Evolutionary conservation across 768 basidiomycete species (phyloP), one percentile per base, ranked within the genome.

Genomic region (Leucocoprinus sp.): DNA sequence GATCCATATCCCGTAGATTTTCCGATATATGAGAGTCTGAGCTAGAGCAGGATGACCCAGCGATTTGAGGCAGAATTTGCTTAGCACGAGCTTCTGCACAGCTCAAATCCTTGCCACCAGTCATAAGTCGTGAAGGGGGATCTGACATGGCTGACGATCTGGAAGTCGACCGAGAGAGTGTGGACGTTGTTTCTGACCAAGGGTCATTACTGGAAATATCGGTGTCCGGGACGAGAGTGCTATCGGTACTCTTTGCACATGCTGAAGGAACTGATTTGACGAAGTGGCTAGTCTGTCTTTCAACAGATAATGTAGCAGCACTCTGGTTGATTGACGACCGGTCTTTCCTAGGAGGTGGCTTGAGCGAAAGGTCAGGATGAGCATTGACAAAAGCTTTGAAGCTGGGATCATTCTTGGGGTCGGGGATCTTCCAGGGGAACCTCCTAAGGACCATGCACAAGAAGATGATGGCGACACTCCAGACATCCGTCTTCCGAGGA

Each of bases 361-460:
- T 73, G 42, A 63, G 59, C 8, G 70, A 70, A 19, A 96, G 71
- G 61, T 96, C 93, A 19, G 93, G 93, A 62, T 99, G 93, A 26
- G 92, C 86, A 54, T 84, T 75, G 52, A 97, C 84, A 58, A 96
- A 99, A 6, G 91, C 82, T 49, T 82, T 78, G 71, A 91, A 99
- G 58, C 82, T 87, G 45, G 86, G 77, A 61, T 98, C 96, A 14
- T 81, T 80, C 75, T 95, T 95, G 56, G 82, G 72, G 60, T 99
- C 96, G 8, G 96, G 95, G 46, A 98, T 86, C 64, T 92, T 98
- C 96, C 96, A 99, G 4, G 96, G 96, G 72, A 99, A 99, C 42
- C 96, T 78, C 43, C 95, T 77, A 26, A 99, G 77, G 52, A 96
- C 72, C 96, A 99, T 99, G 71, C 96, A 99, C 72, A 98, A 80